Percentiles rank a stretch among this genome's conserved stretches.
These are phyloP conservation scores for Phytopythium chamaehyphon DNA, from an alignment of 352 stramenopile species.

Conservation along the genomic window DNA sequence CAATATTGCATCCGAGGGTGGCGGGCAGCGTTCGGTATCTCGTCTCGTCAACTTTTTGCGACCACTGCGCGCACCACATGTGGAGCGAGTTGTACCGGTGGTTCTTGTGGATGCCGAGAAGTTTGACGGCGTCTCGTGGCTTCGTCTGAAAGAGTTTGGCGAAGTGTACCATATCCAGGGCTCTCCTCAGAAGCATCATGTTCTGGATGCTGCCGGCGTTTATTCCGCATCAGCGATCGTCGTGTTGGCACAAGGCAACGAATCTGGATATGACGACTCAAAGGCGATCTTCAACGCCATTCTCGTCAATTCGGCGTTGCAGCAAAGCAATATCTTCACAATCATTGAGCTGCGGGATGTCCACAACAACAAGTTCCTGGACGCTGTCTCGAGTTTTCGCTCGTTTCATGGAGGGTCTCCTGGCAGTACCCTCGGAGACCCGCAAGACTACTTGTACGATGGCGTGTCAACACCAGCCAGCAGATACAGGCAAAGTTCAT, in stretches of 20 bases:
- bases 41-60: slow-evolving; percentile 80
- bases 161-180: slow-evolving; percentile 80
- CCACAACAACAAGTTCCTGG: slow-evolving; percentile 81
- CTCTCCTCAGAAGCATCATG: slow-evolving; percentile 66
- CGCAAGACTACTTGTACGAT: slow-evolving; percentile 12
- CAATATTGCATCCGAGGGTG: slow-evolving; percentile 61
- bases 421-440: slow-evolving; percentile 4
- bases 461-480: background rate
- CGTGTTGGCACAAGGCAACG: slow-evolving; percentile 71
- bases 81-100: slow-evolving; percentile 59
- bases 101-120: slow-evolving; percentile 69
- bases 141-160: slow-evolving; percentile 58
- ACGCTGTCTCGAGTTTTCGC: slow-evolving; percentile 66
- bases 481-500: slow-evolving; percentile 7
- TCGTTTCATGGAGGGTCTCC: slow-evolving; percentile 12
- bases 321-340: slow-evolving; percentile 69
- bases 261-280: slow-evolving; percentile 72
- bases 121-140: slow-evolving; percentile 68
- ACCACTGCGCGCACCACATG: slow-evolving; percentile 64
- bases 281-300: slow-evolving; percentile 87
- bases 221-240: slow-evolving; percentile 80
- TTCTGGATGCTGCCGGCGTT: slow-evolving; percentile 68
- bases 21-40: slow-evolving; percentile 50
- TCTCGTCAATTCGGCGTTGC: slow-evolving; percentile 66
- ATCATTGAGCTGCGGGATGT: slow-evolving; percentile 85